Evolutionary conservation across 208 protist genomes (phyloP).

Genomic region (Porcisia hertigi): DNA sequence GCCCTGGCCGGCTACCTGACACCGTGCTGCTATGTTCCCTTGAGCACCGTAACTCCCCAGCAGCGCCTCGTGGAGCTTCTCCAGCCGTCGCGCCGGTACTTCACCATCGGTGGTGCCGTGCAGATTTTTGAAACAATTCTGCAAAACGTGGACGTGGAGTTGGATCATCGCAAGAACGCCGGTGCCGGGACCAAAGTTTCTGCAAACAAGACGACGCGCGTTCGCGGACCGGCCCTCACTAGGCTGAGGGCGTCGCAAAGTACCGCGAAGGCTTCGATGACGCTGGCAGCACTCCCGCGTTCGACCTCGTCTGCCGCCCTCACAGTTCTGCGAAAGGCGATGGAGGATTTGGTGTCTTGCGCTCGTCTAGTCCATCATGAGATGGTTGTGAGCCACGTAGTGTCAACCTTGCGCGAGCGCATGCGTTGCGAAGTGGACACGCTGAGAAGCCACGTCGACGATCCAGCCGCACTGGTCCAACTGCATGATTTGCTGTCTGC

Average conservation of each 20-base stretch:
- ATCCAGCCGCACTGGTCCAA: constrained; percentile 8
- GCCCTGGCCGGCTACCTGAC: not conserved
- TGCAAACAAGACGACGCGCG: constrained; percentile 12
- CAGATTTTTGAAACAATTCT: constrained; percentile 21
- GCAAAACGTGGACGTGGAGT: constrained; percentile 13
- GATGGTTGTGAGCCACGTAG: constrained; percentile 23
- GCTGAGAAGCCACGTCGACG: constrained; percentile 14
- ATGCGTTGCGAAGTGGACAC: not conserved
- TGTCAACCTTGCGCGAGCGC: constrained; percentile 15
- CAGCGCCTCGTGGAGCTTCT: constrained; percentile 29
- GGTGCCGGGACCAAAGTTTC: not conserved
- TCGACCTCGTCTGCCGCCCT: constrained; percentile 16
- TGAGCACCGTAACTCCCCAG: constrained; percentile 19
- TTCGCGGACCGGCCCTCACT: constrained; percentile 27
- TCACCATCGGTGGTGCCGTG: constrained; percentile 12
- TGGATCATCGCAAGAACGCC: not conserved
- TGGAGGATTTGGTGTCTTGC: constrained; percentile 20
- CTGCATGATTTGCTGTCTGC: constrained; percentile 21
- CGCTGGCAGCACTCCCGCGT: constrained; percentile 20
- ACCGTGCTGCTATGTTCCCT: constrained; percentile 27
- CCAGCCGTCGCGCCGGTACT: constrained; percentile 22
- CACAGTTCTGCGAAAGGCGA: constrained; percentile 1
- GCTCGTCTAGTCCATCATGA: constrained; percentile 21
- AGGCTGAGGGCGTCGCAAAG: constrained; percentile 7
- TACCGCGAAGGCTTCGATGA: not conserved